Evolutionary conservation across 345 rosid species (phyloP).

Genomic region (Garcia nutans): DNA sequence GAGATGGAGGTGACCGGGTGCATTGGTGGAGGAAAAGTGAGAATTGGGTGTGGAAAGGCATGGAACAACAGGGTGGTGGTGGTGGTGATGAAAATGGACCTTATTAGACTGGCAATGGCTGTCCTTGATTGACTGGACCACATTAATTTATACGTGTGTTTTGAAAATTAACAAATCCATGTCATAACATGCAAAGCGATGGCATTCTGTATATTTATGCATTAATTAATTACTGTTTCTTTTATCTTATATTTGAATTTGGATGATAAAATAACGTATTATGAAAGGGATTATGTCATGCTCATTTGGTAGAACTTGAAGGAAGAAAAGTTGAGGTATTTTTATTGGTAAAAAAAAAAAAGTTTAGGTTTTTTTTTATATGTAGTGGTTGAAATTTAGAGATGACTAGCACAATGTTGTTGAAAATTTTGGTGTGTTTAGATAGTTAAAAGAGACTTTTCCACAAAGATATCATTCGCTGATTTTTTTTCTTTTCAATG

Average conservation of each 20-base stretch:
- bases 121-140: constrained; percentile 16
- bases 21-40: not conserved
- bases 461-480: too few species aligned
- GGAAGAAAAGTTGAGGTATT: not conserved
- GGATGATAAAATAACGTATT: not conserved
- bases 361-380: not conserved
- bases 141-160: too few species aligned
- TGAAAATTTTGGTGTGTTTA: constrained; percentile 1
- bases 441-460: not conserved
- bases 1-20: not conserved
- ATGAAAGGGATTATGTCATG: not conserved
- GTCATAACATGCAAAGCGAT: too few species aligned
- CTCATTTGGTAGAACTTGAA: not conserved
- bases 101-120: not conserved
- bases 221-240: too few species aligned
- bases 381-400: not conserved
- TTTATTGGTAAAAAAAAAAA: too few species aligned
- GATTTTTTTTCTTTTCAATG: too few species aligned
- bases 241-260: not conserved
- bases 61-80: not conserved
- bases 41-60: not conserved
- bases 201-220: too few species aligned
- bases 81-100: not conserved
- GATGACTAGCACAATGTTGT: not conserved
- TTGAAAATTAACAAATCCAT: too few species aligned